Evolutionary conservation across 2,329 filamentous ascomycete species (phyloP), one percentile per base, ranked within the genome.

Genomic region (Myriosclerotinia duriaeana): DNA sequence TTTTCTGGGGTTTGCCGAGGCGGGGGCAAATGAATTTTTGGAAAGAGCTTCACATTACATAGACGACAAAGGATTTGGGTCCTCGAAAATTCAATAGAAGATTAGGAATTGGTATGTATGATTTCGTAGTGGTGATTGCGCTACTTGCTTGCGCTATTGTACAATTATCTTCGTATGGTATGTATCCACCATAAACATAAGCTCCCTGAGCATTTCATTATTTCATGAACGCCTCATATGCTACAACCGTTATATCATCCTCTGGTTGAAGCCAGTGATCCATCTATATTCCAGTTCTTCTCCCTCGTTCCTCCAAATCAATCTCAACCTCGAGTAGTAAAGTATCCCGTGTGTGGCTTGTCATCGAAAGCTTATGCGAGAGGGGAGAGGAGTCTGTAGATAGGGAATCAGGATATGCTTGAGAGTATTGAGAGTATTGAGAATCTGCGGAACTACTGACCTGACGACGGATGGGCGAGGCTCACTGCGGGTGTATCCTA

Each of bases 401-500:
- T 46, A 54, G 7, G n/a, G 17, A 5, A 68, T 79, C 64, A 52
- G 36, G 60, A 53, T 44, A 15, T 53, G 30, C 20, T n/a, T 7
- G 22, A 22, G 20, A 26, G 40, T 3, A 6, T n/a, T 7, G 22
- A 22, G 20, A 26, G 40, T 3, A 6, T 44, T 22, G 6, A 38
- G 6, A 2, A 11, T n/a, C 22, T 58, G 44, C 52, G 36, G 20
- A 36, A 11, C 2, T 64, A 80, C 69, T 67, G 80, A 90, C 88
- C 87, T 87, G 81, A 91, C 89, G 73, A 91, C 78, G 55, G 92
- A 89, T 65, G 95, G 95, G 78, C 91, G 88, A 52, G 95, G 95
- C 79, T 94, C 90, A 83, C 93, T 98, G 79, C 91, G 90, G 65
- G 94, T 96, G 83, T 97, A 98, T 74, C 94, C 91, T 95, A 75